Base-by-base conservation (phyloP, 129 eudicot species). In the Erigeron canadensis region DNA sequence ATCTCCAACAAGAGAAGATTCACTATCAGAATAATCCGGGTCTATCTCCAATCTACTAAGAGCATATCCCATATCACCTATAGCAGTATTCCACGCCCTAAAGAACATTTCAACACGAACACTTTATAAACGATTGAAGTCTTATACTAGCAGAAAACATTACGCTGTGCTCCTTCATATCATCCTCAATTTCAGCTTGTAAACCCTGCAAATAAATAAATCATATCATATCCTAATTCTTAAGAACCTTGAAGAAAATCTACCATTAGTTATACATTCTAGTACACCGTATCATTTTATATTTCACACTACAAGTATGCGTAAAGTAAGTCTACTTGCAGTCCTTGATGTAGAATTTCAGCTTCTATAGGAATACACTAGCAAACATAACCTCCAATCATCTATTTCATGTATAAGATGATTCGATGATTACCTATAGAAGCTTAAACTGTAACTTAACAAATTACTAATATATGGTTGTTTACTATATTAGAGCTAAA, bases 31-130 rank as follows among this genome's bases (percentile, higher is more conserved):
- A 58, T 39, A 77, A 11, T 77, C 90, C 0, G 96, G 77, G 50
- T 85, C 91, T 39, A 82, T 61, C 50, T 86, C 91, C 75, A 89
- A 79, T 77, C 82, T 84, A 77, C 95, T 87, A 1, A 87, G 65
- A 75, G 89, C 83, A 16, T 89, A 84, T 10, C 98, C 98, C 96
- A 93, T 87, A 21, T 78, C 69, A 22, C 80, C 81, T 64, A 70
- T 64, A 57, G 79, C 65, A 11, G 82, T 60, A 10, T 68, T 46
- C 70, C 84, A 74, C 34, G 79, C 78, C 74, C 83, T 55, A 79
- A 67, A 81, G 73, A 62, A 71, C 87, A 90, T 85, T 75, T 83
- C 71, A 69, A 58, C 56, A 43, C 22, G 65, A 69, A 75, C 18
- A 55, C 57, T 69, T 55, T 38, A 19, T 41, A 48, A 54, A 55